Conservation (phyloP, 2,329 filamentous ascomycete genomes). For the Shiraia sp. region DNA sequence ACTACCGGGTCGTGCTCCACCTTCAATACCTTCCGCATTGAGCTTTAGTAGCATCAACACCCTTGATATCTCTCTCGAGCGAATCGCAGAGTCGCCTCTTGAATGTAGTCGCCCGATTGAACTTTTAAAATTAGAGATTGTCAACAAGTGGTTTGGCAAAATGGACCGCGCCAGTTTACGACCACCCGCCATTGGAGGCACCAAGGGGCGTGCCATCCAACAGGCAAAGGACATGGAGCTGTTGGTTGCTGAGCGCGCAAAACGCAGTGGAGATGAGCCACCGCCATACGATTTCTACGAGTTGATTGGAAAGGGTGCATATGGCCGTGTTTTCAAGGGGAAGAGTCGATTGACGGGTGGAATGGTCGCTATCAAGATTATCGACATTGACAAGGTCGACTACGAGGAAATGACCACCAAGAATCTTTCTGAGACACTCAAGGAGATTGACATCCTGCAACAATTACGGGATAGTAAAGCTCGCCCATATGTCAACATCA, state of each 20-base stretch:
- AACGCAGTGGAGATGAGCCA: constrained; percentile 61
- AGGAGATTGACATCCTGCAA: constrained; percentile 69
- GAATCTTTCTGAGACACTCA: constrained; percentile 57
- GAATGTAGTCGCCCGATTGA: constrained; percentile 3
- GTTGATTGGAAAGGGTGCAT: constrained; percentile 75
- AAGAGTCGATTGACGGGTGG: constrained; percentile 48
- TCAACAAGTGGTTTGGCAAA: constrained; percentile 8
- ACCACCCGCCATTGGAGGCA: constrained; percentile 40
- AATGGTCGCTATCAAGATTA: constrained; percentile 78
- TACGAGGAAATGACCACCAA: constrained; percentile 47
- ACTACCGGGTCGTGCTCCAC: constrained; percentile 10
- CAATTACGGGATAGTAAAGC: constrained; percentile 74
- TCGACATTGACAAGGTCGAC: constrained; percentile 80
- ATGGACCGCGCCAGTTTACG: constrained; percentile 40
- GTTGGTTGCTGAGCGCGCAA: constrained; percentile 64
- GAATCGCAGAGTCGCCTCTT: constrained; percentile 31
- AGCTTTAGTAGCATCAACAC: constrained; percentile 20
- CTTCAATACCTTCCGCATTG: constrained; percentile 11
- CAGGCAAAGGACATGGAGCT: constrained; percentile 73
- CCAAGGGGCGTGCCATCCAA: constrained; percentile 65
- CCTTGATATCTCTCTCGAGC: constrained; percentile 24
- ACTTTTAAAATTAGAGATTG: constrained; percentile 3
- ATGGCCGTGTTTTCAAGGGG: constrained; percentile 74
- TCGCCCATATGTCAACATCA: constrained; percentile 80
- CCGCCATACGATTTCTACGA: constrained; percentile 72